Base-by-base conservation (phyloP, 202 grass and related monocot genomes). In the Musa balbisiana region DNA sequence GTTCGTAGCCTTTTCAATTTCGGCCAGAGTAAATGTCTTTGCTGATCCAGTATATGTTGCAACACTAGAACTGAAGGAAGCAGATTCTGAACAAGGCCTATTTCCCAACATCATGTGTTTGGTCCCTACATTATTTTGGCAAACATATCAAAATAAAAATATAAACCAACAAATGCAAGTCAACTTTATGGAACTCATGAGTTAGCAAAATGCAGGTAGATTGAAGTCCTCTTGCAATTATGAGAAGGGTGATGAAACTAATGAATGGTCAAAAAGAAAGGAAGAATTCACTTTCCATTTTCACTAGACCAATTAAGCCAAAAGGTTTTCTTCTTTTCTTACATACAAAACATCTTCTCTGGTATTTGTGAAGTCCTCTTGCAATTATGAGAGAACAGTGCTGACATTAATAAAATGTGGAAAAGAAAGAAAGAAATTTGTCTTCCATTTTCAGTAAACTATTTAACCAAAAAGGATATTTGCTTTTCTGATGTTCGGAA, bases 1-100 rank as follows among this genome's bases (percentile, higher is more conserved):
- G 20, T 95, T 87, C 78, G 95, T 99, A 62, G 95, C 87, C 83
- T 75, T 83, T 55, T 99, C 80, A 54, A 99, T 95, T 75, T 90
- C 91, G 86, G 53, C 59, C 22, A 95, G 77, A 81, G 77, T 92
- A 80, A 88, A 99, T 74, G 81, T 87, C 75, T 87, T 92, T 85
- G 95, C 95, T 53, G 89, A 85, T 25, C 85, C 83, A 70, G 87
- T 24, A 76, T 95, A 95, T 74, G 91, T 85, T 82, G 88, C 80
- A 1, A 99, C 86, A 69, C 87, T 95, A 66, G 95, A 94, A 52
- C 85, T 83, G 24, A 99, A 68, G 24, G 95, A 99, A 78, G 83
- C 89, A 67, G 91, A 94, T 14, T 79, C 89, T 51, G 95, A 88
- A 71, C 85, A 92, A 83, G 75, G 75, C 55, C 71, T 87, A 60